Evolutionary conservation across 176 grass and related monocot species (phyloP), one percentile per base, ranked within the genome.

Genomic region (Pontederia paniculata): DNA sequence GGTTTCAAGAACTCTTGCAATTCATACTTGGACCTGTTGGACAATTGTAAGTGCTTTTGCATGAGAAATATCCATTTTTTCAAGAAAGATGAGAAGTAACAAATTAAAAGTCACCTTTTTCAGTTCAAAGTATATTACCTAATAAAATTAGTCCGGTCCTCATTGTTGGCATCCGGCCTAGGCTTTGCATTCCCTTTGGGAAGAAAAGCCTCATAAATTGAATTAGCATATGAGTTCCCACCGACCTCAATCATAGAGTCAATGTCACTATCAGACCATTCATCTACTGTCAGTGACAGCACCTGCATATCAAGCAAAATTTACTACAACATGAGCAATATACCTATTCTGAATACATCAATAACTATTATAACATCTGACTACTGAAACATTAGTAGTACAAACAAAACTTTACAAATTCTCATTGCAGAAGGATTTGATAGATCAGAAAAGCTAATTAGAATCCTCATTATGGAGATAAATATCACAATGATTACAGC

Each of bases 171-270:
- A 67, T 87, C 67, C 44, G 79, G 67, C 14, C 77, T 76, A 41
- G 91, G 86, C 50, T 83, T 96, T 21, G 48, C 4, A 65, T 83
- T 83, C 43, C 50, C 54, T 62, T 83, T 44, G n/a, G 89, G 80
- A 28, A 95, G 72, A 75, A 88, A 95, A 57, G 89, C 84, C 54
- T 95, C 84, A 48, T 83, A 88, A 60, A 85, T 88, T 37, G 84
- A 71, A 70, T 95, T 95, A 2, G 84, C 89, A 8, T 80, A 81
- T 17, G 78, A 82, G 62, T 95, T 95, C 68, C 89, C 89, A 58
- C 89, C 89, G 17, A 95, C 84, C 71, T 95, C 72, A 66, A 80
- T 57, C 81, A 95, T 82, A 11, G 73, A 82, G 45, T 88, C 74
- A 51, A 85, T 77, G 19, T 88, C 78, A 73, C 78, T 66, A 11